These are phyloP conservation scores for Filosporella fistucella DNA, from an alignment of 495 filamentous ascomycete species.

Conservation along the genomic window DNA sequence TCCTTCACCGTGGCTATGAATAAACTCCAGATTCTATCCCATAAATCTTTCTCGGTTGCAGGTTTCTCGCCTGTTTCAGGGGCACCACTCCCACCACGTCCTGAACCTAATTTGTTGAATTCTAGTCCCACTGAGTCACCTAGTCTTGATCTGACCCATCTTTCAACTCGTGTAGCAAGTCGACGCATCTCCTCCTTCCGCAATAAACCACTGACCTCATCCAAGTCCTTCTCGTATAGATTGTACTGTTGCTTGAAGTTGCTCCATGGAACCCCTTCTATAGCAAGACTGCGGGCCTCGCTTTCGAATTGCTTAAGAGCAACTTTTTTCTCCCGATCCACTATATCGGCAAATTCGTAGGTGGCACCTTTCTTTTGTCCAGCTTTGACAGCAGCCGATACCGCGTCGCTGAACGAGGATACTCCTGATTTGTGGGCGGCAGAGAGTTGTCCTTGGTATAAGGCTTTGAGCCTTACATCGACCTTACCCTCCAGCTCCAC, in stretches of 20 bases:
- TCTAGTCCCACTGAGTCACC: slow-evolving; percentile 86
- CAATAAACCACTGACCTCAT: slow-evolving; percentile 75
- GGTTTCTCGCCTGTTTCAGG: slow-evolving; percentile 64
- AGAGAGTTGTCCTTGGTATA: slow-evolving; percentile 82
- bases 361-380: slow-evolving; percentile 84
- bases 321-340: slow-evolving; percentile 72
- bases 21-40: slow-evolving; percentile 91
- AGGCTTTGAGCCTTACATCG: slow-evolving; percentile 76
- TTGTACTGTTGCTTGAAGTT: slow-evolving; percentile 53
- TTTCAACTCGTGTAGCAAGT: slow-evolving; percentile 81
- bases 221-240: slow-evolving; percentile 71
- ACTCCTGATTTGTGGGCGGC: slow-evolving; percentile 90
- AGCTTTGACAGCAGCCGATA: slow-evolving; percentile 67
- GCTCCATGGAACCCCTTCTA: slow-evolving; percentile 79
- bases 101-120: slow-evolving; percentile 90
- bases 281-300: slow-evolving; percentile 66
- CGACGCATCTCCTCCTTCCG: slow-evolving; percentile 94
- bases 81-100: slow-evolving; percentile 72
- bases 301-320: slow-evolving; percentile 71
- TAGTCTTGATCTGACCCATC: slow-evolving; percentile 84
- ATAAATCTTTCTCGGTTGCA: slow-evolving; percentile 72
- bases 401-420: slow-evolving; percentile 79
- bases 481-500: slow-evolving; percentile 81
- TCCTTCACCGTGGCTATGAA: slow-evolving; percentile 83
- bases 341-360: slow-evolving; percentile 95